phyloP scores from a whole-genome alignment of 441 rosid genomes.

The Adansonia rubrostipa region DNA sequence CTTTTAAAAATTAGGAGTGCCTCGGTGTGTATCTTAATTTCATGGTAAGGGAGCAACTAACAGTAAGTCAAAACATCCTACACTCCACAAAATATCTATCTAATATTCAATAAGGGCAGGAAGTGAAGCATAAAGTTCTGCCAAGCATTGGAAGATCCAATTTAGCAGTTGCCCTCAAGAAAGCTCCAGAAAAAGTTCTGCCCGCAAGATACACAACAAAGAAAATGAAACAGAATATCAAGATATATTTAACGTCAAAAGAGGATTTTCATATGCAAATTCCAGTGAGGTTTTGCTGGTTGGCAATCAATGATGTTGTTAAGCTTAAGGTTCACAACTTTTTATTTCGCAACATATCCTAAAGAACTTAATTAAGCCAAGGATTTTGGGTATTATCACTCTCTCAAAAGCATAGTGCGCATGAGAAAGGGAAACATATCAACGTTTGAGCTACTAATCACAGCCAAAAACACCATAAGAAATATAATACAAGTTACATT shows the following conservation, averaged over 20 bases:
- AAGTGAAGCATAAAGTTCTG: conserved; percentile 78
- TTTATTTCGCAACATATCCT: neutral
- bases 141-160: conserved; percentile 84
- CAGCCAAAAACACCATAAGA: conserved; percentile 5
- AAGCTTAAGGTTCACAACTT: neutral
- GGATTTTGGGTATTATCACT: neutral
- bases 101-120: conserved; percentile 84
- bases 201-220: conserved; percentile 49
- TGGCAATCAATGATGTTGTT: neutral
- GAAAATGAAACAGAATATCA: neutral
- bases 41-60: neutral
- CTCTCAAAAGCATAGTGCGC: neutral
- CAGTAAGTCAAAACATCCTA: neutral
- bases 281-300: conserved; percentile 7
- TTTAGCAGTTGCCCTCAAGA: conserved; percentile 85
- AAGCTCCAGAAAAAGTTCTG: conserved; percentile 93
- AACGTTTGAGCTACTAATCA: neutral
- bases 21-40: neutral
- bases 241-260: neutral
- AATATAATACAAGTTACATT: conserved; percentile 52
- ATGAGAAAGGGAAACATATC: neutral
- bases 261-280: neutral
- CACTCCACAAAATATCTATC: conserved; percentile 23
- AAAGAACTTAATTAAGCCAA: conserved; percentile 1
- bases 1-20: neutral